phyloP scores from a whole-genome alignment of 108 stramenopile genomes.

The Nitzschia putrida region DNA sequence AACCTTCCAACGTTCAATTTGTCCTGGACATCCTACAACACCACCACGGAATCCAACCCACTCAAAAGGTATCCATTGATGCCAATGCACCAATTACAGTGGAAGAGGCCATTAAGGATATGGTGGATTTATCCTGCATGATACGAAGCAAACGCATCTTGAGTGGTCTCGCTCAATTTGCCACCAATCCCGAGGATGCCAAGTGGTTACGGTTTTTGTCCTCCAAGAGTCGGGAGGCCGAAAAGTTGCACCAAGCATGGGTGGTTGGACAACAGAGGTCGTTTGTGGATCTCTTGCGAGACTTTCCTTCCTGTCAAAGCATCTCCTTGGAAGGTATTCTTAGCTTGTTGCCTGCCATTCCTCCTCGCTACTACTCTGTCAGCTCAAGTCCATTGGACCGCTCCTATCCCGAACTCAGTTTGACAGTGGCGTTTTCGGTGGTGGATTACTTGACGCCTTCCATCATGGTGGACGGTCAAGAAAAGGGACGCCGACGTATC shows the following conservation, averaged over 20 bases:
- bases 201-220: conserved; percentile 57
- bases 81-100: conserved; percentile 55
- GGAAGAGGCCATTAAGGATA: conserved; percentile 52
- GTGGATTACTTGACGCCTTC: conserved; percentile 83
- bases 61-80: conserved; percentile 69
- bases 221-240: conserved; percentile 40
- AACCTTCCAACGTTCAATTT: conserved; percentile 50
- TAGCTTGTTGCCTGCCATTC: conserved; percentile 66
- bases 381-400: conserved; percentile 85
- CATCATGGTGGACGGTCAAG: conserved; percentile 32
- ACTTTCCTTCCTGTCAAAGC: conserved; percentile 83
- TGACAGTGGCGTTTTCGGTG: conserved; percentile 89
- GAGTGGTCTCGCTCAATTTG: conserved; percentile 59
- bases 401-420: conserved; percentile 14
- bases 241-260: conserved; percentile 47
- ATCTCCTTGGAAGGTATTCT: conserved; percentile 76
- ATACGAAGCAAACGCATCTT: conserved; percentile 71
- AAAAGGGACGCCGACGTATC: conserved; percentile 56
- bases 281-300: conserved; percentile 76
- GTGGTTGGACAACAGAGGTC: conserved; percentile 75
- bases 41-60: conserved; percentile 55
- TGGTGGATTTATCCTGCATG: conserved; percentile 73
- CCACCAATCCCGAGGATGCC: conserved; percentile 56
- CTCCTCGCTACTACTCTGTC: conserved; percentile 92
- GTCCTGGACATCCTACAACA: conserved; percentile 57